Evolutionary conservation across 192 early-diverging fungal species (phyloP), one percentile per base, ranked within the genome.

Genomic region (Coemansia sp.): DNA sequence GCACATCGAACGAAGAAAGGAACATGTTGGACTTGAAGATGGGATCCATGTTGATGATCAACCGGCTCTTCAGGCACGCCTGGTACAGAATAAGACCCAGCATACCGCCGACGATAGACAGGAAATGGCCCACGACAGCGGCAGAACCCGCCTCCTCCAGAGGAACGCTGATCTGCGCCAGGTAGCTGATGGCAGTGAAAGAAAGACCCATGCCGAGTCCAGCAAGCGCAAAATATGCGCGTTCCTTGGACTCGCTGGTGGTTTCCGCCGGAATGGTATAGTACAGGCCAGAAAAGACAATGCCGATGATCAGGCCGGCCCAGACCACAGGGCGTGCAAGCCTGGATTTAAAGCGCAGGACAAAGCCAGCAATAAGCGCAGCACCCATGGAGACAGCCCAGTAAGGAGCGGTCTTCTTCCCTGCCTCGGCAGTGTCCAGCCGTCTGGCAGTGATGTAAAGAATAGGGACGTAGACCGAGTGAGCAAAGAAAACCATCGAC

Each of bases 31-130:
- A 61, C 34, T 57, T 9, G 61, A 81, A 81, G n/a, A 81, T 58
- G 5, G 73, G 48, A 11, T 61, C 53, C 32, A 81, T 64, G 45
- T 76, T 81, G 32, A 37, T 22, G 17, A 81, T 81, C 37, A 81
- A 60, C 0, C 71, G 62, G 71, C 79, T 81, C 74, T 81, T 81
- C 53, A 81, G 51, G 34, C 79, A 76, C 35, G 79, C 79, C 45
- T 81, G 74, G 70, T 81, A 81, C 55, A 81, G 71, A 9, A 81
- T 75, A 7, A 81, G 67, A 15, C 79, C 79, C 8, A 81, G 70
- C 79, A 81, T 81, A 41, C 79, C 79, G 57, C 79, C 79, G 61
- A 81, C 71, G 18, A 81, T 63, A 3, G 79, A 82, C 65, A 82
- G 43, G 66, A 82, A 82, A 71, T 81, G 74, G 39, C 74, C 68